phyloP scores from a whole-genome alignment of 176 grass and related monocot genomes.

The Rhynchospora pubera region DNA sequence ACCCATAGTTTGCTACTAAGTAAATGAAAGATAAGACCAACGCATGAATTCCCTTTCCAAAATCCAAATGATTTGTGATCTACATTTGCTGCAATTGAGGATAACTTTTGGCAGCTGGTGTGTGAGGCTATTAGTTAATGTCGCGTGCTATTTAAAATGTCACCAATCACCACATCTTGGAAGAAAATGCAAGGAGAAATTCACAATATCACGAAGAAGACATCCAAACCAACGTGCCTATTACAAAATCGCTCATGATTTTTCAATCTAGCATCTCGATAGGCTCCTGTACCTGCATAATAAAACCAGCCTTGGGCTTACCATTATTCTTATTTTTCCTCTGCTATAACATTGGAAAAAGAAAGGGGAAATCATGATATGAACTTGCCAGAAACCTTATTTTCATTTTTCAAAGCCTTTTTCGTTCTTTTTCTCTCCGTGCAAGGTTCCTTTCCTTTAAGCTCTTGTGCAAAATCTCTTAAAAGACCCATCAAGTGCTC shows the following conservation, averaged over 20 bases:
- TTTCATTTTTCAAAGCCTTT: slow-evolving; percentile 40
- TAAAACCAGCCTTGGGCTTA: neutral
- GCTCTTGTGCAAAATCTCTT: slow-evolving; percentile 50
- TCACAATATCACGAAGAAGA: neutral
- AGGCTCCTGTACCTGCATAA: slow-evolving; percentile 7
- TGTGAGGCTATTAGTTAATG: neutral
- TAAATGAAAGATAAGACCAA: neutral
- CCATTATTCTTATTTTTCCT: neutral
- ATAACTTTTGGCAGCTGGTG: slow-evolving; percentile 14
- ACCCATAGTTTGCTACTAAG: neutral
- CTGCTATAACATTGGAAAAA: neutral
- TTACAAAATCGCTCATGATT: neutral
- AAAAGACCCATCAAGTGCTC: slow-evolving; percentile 56
- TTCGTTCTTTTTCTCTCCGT: slow-evolving; percentile 71
- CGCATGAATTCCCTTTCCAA: neutral
- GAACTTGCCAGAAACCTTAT: slow-evolving; percentile 22
- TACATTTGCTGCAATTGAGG: slow-evolving; percentile 7
- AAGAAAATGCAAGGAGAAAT: neutral
- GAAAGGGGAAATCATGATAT: neutral
- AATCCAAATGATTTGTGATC: neutral
- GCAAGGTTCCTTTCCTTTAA: slow-evolving; percentile 59
- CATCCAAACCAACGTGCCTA: neutral
- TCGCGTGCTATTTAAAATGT: neutral
- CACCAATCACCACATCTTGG: slow-evolving; percentile 1
- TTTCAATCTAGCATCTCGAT: slow-evolving; percentile 14